Base-by-base conservation (phyloP, 2,329 filamentous ascomycete genomes). In the Pleomassaria siparia region DNA sequence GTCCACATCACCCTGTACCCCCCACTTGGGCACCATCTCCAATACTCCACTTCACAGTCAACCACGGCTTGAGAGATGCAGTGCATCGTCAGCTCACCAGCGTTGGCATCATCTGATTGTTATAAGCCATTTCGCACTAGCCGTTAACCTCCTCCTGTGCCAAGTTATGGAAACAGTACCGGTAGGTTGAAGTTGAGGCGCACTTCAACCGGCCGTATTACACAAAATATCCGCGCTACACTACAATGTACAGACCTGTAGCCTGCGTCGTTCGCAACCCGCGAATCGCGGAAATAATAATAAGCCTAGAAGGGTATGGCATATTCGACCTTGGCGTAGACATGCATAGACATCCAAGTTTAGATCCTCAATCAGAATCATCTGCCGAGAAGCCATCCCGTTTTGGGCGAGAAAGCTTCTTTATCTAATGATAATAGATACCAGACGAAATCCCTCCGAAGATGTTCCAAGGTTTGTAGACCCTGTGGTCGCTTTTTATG, bases 161-260 rank as follows among this genome's bases (percentile, higher is more conserved):
- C 47, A 55, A 59, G 52, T 18, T 47, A 47, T 52, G 15, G 47
- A 59, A 51, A n/a, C 4, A n/a, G n/a, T n/a, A n/a, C n/a, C n/a
- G 51, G 56, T 50, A 56, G 43, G 45, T 42, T 40, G 40, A 43
- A 33, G 46, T 44, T 32, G 40, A 32, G 40, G 50, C 47, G 54
- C 54, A 50, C 10, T 42, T 8, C 12, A 35, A n/a, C n/a, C 15
- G 8, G 36, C 42, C 5, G 10, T 22, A 24, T 32, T 28, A 36
- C 46, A 49, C 21, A 37, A 7, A 21, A n/a, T n/a, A n/a, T n/a
- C n/a, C 35, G 41, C 42, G 41, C 25, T 26, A 44, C 36, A 15
- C 36, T 40, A 25, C 15, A 25, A 9, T 15, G 4, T 20, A 25
- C 11, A 25, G 21, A 16, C 36, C 10, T 15, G 21, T 35, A 20